A percentile compares a stretch with the other conserved stretches of the same genome.
Evolutionary conservation across 441 rosid species (phyloP).

Genomic region (Eugenia klotzschiana): DNA sequence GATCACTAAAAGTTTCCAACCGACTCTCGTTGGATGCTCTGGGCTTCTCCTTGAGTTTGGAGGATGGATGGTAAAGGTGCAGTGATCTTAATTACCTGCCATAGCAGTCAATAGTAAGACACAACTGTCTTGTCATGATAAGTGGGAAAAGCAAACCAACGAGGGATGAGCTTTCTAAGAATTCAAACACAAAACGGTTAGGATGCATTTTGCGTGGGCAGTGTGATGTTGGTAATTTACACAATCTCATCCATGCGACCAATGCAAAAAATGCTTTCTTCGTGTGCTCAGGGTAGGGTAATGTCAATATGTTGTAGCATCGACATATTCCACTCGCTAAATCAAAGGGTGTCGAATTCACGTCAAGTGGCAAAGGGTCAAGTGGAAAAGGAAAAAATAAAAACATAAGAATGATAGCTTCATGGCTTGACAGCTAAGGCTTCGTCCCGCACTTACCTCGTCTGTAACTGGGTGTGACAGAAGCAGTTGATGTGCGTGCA

Average conservation of each 20-base stretch:
- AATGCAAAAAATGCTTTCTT: neutral
- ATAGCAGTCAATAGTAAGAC: neutral
- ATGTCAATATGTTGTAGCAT: neutral
- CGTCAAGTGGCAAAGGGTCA: neutral
- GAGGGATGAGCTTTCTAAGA: neutral
- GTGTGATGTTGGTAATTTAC: neutral
- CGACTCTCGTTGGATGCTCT: neutral
- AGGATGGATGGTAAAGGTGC: constrained; percentile 54
- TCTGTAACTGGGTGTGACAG: constrained; percentile 39
- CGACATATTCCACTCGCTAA: neutral
- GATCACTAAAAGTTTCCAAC: neutral
- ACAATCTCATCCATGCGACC: neutral
- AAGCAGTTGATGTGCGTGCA: constrained; percentile 64
- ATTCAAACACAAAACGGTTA: neutral
- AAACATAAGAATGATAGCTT: neutral
- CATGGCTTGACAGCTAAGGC: neutral
- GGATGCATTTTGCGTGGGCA: neutral
- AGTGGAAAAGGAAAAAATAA: neutral
- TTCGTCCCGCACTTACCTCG: constrained; percentile 28
- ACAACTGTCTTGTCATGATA: neutral
- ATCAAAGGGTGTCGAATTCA: neutral
- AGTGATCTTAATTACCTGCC: constrained; percentile 35
- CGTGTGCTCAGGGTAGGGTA: neutral
- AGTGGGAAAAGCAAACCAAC: neutral
- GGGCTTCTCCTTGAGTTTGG: constrained; percentile 21